A percentile compares a stretch with the other conserved stretches of the same genome.
These are phyloP conservation scores for Apiospora hydei DNA, from an alignment of 2,329 filamentous ascomycete species.

Conservation along the genomic window DNA sequence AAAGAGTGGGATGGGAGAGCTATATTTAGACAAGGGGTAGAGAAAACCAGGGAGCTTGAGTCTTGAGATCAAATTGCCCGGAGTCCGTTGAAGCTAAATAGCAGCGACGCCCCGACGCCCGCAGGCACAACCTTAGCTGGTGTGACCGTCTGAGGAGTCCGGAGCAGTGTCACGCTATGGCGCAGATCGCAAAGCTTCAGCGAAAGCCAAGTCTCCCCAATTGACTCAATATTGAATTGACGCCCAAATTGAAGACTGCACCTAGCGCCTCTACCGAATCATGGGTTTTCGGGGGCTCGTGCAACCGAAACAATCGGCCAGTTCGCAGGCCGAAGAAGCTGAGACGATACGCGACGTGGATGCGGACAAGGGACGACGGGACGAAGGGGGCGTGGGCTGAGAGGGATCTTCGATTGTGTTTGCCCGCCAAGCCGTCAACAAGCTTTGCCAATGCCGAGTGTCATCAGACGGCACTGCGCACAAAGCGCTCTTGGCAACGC, in stretches of 20 bases:
- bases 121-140: not conserved
- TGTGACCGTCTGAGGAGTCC: slow-evolving; percentile 11
- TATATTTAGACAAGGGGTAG: not conserved
- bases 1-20: not conserved
- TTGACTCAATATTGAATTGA: not conserved
- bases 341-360: slow-evolving; percentile 15
- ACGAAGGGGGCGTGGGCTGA: not conserved
- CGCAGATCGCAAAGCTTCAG: slow-evolving; percentile 16
- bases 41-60: not conserved
- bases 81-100: not conserved
- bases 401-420: slow-evolving; percentile 13
- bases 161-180: slow-evolving; percentile 4
- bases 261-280: not conserved
- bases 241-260: not conserved
- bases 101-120: not conserved
- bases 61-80: not conserved
- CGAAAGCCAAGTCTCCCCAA: not conserved
- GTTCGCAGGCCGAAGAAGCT: slow-evolving; percentile 3
- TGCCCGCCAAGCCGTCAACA: slow-evolving; percentile 7
- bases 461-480: slow-evolving; percentile 18
- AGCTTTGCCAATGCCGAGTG: slow-evolving; percentile 20
- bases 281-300: not conserved
- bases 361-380: slow-evolving; percentile 5
- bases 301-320: slow-evolving; percentile 11
- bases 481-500: slow-evolving; percentile 10